Conservation (phyloP, 768 basidiomycete species). For the Naganishia vishniacii region DNA sequence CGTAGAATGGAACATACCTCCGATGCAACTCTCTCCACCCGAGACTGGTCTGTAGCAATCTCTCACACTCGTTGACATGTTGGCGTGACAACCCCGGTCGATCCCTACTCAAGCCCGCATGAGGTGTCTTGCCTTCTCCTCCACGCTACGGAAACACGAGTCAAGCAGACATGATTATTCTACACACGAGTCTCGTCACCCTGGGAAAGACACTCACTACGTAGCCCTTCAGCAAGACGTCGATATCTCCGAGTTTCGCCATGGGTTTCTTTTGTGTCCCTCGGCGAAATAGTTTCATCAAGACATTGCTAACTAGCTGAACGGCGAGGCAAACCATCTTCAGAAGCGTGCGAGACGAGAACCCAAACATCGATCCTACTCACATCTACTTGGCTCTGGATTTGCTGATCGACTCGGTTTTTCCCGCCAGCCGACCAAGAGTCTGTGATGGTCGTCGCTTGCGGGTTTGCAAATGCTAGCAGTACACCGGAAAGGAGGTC, state of each 20-base stretch:
- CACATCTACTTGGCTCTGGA: background rate
- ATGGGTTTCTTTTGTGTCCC: slow-evolving; percentile 2
- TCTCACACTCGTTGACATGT: slow-evolving; percentile 36
- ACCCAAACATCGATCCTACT: too few relatives aligned
- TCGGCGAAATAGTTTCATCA: slow-evolving; percentile 12
- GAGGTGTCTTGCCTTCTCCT: slow-evolving; percentile 15
- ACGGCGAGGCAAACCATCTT: too few relatives aligned
- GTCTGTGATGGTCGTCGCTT: slow-evolving; percentile 9
- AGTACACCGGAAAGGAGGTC: slow-evolving; percentile 21
- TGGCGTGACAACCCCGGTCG: slow-evolving; percentile 40
- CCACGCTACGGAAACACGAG: background rate
- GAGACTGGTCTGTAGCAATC: slow-evolving; percentile 28
- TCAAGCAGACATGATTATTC: background rate
- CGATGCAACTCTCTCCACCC: slow-evolving; percentile 36
- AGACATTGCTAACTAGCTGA: slow-evolving; percentile 8
- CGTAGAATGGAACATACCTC: slow-evolving; percentile 19
- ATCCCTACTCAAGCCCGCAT: background rate
- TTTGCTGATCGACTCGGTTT: background rate
- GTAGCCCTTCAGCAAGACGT: slow-evolving; percentile 15
- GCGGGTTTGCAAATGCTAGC: slow-evolving; percentile 1
- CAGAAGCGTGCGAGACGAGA: too few relatives aligned
- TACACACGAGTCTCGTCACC: too few relatives aligned
- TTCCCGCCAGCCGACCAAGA: slow-evolving; percentile 15
- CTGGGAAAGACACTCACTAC: background rate
- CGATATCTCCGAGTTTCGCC: slow-evolving; percentile 1